Evolutionary conservation across 208 protist genomes (phyloP), one percentile per base, ranked within the genome.

Genomic region (Porcisia hertigi): DNA sequence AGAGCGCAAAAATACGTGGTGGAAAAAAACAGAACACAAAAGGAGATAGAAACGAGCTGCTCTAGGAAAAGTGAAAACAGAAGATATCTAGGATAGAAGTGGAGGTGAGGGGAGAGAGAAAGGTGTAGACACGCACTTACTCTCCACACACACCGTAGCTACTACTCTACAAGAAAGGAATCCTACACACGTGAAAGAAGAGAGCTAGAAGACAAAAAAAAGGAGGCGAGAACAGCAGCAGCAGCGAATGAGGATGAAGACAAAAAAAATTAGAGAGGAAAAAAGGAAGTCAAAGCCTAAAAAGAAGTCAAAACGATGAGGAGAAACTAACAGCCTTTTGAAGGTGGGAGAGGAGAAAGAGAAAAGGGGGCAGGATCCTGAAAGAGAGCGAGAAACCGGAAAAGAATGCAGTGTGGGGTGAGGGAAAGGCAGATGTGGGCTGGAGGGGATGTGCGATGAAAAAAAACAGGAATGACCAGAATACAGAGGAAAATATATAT

Each of bases 241-340:
- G 11, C 65, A 70, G 45, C 25, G 30, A 70, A 70, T 57, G 30
- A 55, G 45, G 45, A 55, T 57, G 65, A 55, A 55, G 6, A 39
- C 45, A 55, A 43, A 54, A 41, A 36, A n/a, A 16, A n/a, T 14
- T 30, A 3, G 11, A 39, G 53, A 20, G 23, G 36, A 39, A 41
- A 55, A 12, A 41, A 14, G 53, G 34, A 43, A 30, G 52, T 69
- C 63, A 47, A 39, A 69, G 7, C 41, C 41, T 14, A 52, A 52
- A 52, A 52, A 12, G 63, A 47, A 47, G 63, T 30, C 30, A 30
- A 69, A 36, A 23, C 9, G 30, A 69, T 1, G 39, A 69, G 25
- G 63, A 6, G 30, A 47, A 39, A 7, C 30, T 6, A 39, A 47
- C 9, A 47, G 9, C 30, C 63, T 12, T n/a, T 69, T 18, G 18